These are phyloP conservation scores for Venturia aucupariae DNA, from an alignment of 2,329 filamentous ascomycete genomes.

Conservation along the genomic window DNA sequence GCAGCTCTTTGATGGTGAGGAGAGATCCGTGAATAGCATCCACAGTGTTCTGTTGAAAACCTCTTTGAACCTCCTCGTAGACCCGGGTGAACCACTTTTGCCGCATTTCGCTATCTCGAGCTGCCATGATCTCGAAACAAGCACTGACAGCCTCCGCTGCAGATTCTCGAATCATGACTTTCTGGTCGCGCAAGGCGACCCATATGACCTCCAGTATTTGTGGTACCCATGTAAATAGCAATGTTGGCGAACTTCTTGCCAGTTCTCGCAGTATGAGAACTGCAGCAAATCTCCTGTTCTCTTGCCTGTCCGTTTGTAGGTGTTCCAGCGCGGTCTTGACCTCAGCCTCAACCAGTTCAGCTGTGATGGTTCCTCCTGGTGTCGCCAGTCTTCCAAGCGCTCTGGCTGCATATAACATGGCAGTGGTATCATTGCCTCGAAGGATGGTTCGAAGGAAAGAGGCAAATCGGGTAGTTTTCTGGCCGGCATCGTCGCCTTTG, in stretches of 20 bases:
- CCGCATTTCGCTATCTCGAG: slow-evolving; percentile 82
- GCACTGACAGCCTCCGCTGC: slow-evolving; percentile 89
- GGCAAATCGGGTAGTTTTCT: slow-evolving; percentile 90
- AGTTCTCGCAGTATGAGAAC: slow-evolving; percentile 86
- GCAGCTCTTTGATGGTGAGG: slow-evolving; percentile 81
- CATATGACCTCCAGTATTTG: slow-evolving; percentile 94
- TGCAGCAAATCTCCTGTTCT: slow-evolving; percentile 86
- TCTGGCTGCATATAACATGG: slow-evolving; percentile 82
- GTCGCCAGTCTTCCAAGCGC: slow-evolving; percentile 84
- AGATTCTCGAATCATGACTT: slow-evolving; percentile 83
- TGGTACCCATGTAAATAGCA: slow-evolving; percentile 93
- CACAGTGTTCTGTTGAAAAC: slow-evolving; percentile 67
- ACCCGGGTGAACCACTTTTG: slow-evolving; percentile 84
- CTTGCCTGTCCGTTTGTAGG: slow-evolving; percentile 89
- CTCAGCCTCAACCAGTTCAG: slow-evolving; percentile 91
- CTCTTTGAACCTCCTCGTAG: slow-evolving; percentile 72
- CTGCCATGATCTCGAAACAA: slow-evolving; percentile 91
- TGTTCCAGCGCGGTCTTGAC: slow-evolving; percentile 94
- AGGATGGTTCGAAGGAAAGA: slow-evolving; percentile 82
- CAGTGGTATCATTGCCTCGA: slow-evolving; percentile 79
- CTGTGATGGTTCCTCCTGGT: slow-evolving; percentile 87
- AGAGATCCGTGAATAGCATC: slow-evolving; percentile 93
- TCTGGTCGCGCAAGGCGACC: slow-evolving; percentile 82
- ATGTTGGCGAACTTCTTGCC: slow-evolving; percentile 82
- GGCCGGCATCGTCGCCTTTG: slow-evolving; percentile 83